Base-by-base conservation (phyloP, 176 grass and related monocot species). In the Bonia amplexicaulis region DNA sequence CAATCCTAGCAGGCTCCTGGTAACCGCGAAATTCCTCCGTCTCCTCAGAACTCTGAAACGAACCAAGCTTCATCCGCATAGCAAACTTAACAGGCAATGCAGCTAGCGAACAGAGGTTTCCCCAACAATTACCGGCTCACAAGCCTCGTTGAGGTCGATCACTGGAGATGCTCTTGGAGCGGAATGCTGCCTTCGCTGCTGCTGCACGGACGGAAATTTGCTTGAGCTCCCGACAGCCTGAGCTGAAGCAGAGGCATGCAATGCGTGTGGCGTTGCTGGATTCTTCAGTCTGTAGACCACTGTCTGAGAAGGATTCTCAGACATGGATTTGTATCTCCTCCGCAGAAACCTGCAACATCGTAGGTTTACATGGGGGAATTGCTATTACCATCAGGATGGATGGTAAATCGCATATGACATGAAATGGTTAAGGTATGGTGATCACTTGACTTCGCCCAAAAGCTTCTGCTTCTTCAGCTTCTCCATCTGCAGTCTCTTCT, bases 371-470 rank as follows among this genome's bases (percentile, higher is more conserved):
- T 17, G 23, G 40, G 47, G 4, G 4, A 39, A 12, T 66, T 31
- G 20, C 14, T 82, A 52, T 37, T 47, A 46, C 22, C 59, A 74
- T 17, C 6, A 1, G 9, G 22, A 76, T 63, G 12, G 44, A 52
- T 16, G 15, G 35, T 0, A 37, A 37, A 19, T 67, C 23, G 74
- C 37, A 39, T 41, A 17, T 17, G 26, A 17, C 9, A 46, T 19
- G 22, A 71, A 48, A 51, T 49, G 44, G 4, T 58, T 31, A 46
- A 7, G 84, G 41, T 83, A 25, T 29, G 57, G 40, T 35, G 15
- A 69, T 85, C 74, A 95, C 93, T 88, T 95, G 82, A 95, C 82
- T 95, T 95, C 90, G 52, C 82, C 88, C 76, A 84, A 80, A 81
- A 90, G 85, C 71, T 35, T 90, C 62, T 84, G 75, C 68, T 88